Evolutionary conservation across 176 grass and related monocot species (phyloP).

Genomic region (Carex littledalei): DNA sequence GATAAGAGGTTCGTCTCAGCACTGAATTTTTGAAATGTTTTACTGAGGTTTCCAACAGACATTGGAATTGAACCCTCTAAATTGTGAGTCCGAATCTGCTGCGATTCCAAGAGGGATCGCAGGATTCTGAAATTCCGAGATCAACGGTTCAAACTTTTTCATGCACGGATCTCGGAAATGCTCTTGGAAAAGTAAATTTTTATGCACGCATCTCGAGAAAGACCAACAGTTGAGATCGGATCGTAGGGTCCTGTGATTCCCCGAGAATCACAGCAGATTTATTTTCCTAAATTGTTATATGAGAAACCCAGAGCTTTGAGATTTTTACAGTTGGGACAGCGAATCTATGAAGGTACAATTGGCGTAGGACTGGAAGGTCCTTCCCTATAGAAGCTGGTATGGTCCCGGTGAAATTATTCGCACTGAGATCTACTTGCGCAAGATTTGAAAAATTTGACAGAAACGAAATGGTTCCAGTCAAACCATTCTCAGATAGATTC

Average conservation of each 20-base stretch:
- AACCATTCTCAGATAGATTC: not conserved
- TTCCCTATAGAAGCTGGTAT: conserved; percentile 4
- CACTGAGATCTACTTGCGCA: not conserved
- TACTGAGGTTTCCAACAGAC: conserved; percentile 17
- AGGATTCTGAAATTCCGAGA: too few relatives aligned
- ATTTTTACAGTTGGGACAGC: conserved; percentile 19
- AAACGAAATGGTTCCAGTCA: conserved; percentile 16
- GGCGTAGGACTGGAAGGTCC: not conserved
- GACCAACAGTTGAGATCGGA: too few relatives aligned
- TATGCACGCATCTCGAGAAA: too few relatives aligned
- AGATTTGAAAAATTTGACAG: conserved; percentile 21
- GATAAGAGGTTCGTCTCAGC: not conserved
- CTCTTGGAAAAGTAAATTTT: too few relatives aligned
- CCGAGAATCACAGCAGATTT: too few relatives aligned
- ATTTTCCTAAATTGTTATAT: not conserved
- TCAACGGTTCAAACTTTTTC: too few relatives aligned
- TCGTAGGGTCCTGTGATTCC: too few relatives aligned
- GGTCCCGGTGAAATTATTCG: conserved; percentile 1
- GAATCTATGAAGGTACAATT: conserved; percentile 5
- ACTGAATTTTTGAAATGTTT: not conserved
- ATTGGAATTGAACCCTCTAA: conserved; percentile 11
- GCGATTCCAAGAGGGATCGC: too few relatives aligned
- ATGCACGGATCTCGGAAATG: too few relatives aligned
- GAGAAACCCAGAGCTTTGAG: not conserved
- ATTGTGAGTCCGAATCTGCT: too few relatives aligned